Evolutionary conservation across 805 yeast genomes (phyloP).

Genomic region (Ogataea angusta): DNA sequence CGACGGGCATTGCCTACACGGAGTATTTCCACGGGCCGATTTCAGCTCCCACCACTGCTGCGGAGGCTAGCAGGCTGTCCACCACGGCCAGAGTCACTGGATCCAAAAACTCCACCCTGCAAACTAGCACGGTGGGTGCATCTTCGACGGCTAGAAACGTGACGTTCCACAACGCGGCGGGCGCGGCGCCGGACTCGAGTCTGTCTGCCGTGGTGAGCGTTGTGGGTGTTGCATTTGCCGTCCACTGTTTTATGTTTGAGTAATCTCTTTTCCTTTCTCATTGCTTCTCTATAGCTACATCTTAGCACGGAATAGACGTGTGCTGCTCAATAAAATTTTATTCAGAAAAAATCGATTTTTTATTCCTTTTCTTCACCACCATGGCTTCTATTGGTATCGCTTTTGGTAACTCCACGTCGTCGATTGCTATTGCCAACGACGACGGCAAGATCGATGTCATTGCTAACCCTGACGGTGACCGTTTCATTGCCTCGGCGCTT

Average conservation of each 20-base stretch:
- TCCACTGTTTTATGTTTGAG: conserved; percentile 17
- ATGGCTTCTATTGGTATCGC: conserved; percentile 85
- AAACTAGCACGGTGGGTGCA: conserved; percentile 1
- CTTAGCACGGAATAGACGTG: conserved; percentile 2
- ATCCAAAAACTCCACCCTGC: neutral
- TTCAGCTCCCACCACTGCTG: neutral
- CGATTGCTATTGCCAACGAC: conserved; percentile 84
- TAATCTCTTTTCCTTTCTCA: neutral
- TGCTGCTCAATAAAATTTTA: conserved; percentile 8
- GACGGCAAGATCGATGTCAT: conserved; percentile 96
- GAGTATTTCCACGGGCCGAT: neutral
- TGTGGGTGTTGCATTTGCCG: conserved; percentile 12
- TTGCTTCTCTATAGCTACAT: conserved; percentile 1
- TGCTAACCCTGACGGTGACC: conserved; percentile 99
- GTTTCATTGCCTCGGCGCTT: conserved; percentile 89
- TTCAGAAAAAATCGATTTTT: neutral
- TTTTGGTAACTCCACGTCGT: conserved; percentile 93
- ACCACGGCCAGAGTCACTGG: neutral
- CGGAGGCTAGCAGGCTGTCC: neutral
- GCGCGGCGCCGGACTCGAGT: conserved; percentile 4
- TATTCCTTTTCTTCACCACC: conserved; percentile 7
- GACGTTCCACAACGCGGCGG: conserved; percentile 14
- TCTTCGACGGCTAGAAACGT: conserved; percentile 4
- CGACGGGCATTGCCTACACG: conserved; percentile 2
- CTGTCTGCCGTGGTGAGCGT: conserved; percentile 12